Base-by-base conservation (phyloP, 352 stramenopile species). In the Halophytophthora polymorphica region DNA sequence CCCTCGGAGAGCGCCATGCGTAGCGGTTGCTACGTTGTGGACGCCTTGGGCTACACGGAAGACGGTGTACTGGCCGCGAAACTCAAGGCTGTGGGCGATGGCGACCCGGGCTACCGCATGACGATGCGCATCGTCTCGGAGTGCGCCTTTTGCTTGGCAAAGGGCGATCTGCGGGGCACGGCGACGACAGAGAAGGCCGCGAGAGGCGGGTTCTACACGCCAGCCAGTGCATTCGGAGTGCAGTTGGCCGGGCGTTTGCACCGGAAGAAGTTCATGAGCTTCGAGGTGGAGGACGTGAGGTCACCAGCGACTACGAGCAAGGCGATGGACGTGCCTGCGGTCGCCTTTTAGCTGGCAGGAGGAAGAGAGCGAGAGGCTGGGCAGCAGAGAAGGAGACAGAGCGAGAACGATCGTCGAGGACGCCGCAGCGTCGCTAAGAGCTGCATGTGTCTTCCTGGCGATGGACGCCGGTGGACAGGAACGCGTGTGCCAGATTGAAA, bases 1-100 rank as follows among this genome's bases (percentile, higher is more conserved):
- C 86, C 87, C 2, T 73, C 68, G 7, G 66, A 87, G 35, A 62
- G 84, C 29, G 45, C 67, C 12, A 84, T 95, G 74, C 33, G 70
- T 7, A 70, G 82, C 18, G 88, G 85, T 17, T 86, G 72, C 43
- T 74, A 89, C 19, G 68, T 72, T 21, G 55, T 89, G 6, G 57
- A 76, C 14, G 57, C 58, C 11, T 66, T 77, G n/a, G 71, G 53
- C 11, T 77, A 69, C 44, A 64, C 62, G 2, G 58, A 69, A 13
- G 39, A 63, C 14, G 61, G 54, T 34, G 61, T 62, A 15, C 43
- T 79, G 3, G 44, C 54, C 1, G 64, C 53, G 13, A 65, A 56
- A 18, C 33, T 58, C 18, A 48, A n/a, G n/a, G 56, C 15, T 55
- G 46, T 18, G 40, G 42, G 15, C 48, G 55, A 10, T 43, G 71